A percentile compares a stretch with the other conserved stretches of the same genome.
Conservation (phyloP, 1,284 basidiomycete species). For the Stygiomarasmius scandens region DNA sequence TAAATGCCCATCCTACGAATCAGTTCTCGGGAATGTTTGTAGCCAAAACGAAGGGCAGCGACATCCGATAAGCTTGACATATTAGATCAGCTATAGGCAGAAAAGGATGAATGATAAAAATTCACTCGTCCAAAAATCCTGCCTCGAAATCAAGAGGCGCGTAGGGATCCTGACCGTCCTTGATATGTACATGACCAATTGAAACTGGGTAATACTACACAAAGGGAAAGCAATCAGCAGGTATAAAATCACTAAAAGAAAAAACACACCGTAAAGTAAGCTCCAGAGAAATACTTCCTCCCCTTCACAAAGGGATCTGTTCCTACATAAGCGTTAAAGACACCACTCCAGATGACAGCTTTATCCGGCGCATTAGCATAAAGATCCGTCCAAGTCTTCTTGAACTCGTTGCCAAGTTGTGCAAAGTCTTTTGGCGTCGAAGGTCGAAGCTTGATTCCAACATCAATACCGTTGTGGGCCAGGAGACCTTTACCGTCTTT, state of each 20-base stretch:
- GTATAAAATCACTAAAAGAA: neutral
- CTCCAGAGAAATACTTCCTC: constrained; percentile 36
- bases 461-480: constrained; percentile 53
- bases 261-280: constrained; percentile 29
- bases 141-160: constrained; percentile 34
- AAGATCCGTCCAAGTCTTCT: constrained; percentile 42
- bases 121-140: constrained; percentile 26
- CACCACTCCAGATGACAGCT: constrained; percentile 41
- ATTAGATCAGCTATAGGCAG: neutral
- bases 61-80: constrained; percentile 52
- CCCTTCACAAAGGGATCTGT: constrained; percentile 31
- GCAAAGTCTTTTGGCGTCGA: constrained; percentile 40
- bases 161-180: constrained; percentile 31
- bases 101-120: neutral
- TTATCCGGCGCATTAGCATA: constrained; percentile 52
- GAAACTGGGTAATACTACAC: constrained; percentile 35
- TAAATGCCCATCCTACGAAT: constrained; percentile 58
- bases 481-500: constrained; percentile 48
- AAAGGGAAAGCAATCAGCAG: neutral
- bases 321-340: constrained; percentile 24
- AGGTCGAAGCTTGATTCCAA: constrained; percentile 53
- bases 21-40: constrained; percentile 62
- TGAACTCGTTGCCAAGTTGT: constrained; percentile 46
- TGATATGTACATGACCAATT: constrained; percentile 40
- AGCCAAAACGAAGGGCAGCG: constrained; percentile 52